phyloP scores from a whole-genome alignment of 352 stramenopile species.

The Globisporangium nunn region DNA sequence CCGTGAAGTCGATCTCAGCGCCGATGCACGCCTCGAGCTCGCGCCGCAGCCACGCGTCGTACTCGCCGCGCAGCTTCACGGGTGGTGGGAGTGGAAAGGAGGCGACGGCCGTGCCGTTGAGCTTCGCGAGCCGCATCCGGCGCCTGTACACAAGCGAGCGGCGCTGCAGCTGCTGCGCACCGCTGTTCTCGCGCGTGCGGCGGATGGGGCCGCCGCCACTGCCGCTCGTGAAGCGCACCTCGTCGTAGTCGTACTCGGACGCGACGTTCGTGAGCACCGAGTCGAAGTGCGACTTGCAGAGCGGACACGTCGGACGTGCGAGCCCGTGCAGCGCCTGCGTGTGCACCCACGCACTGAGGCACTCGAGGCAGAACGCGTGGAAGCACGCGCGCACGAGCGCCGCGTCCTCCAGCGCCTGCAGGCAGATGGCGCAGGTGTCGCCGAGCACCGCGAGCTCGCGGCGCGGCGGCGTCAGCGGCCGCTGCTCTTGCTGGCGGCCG shows the following conservation, averaged over 20 bases:
- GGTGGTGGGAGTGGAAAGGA: constrained; percentile 19
- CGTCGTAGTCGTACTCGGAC: constrained; percentile 55
- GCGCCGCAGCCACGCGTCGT: constrained; percentile 48
- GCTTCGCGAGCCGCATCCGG: constrained; percentile 37
- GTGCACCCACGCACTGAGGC: constrained; percentile 50
- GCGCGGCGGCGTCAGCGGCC: constrained; percentile 9
- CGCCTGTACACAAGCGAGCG: constrained; percentile 53
- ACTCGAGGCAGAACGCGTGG: constrained; percentile 72
- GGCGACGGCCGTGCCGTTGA: constrained; percentile 29
- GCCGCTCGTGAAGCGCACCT: constrained; percentile 37
- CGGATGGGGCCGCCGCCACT: constrained; percentile 4
- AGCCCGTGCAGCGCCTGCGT: constrained; percentile 54
- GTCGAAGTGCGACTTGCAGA: constrained; percentile 63
- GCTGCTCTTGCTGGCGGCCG: too few species aligned
- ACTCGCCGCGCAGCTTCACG: constrained; percentile 50
- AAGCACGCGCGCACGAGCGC: constrained; percentile 58
- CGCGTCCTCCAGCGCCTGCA: constrained; percentile 43
- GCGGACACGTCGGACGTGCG: constrained; percentile 40
- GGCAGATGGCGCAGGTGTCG: constrained; percentile 66
- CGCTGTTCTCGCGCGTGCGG: constrained; percentile 10
- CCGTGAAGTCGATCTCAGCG: constrained; percentile 51
- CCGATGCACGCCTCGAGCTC: constrained; percentile 66
- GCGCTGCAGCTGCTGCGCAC: constrained; percentile 14
- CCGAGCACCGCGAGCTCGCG: constrained; percentile 47
- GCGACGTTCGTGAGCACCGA: constrained; percentile 51